Conservation (phyloP, 1,284 basidiomycete species). For the Papiliotrema terrestris region DNA sequence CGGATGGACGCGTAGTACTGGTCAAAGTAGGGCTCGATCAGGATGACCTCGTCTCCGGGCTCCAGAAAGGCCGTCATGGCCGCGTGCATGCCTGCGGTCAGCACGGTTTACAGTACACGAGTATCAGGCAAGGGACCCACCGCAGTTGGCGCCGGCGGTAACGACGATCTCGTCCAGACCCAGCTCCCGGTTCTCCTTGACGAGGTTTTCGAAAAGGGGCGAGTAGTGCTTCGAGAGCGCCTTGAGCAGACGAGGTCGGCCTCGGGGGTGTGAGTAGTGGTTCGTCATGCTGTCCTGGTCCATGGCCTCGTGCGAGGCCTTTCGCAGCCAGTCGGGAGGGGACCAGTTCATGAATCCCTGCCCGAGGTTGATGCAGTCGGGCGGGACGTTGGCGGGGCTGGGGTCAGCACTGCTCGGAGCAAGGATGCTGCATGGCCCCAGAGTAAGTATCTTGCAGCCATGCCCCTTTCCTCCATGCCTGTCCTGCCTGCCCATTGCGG, state of each 20-base stretch:
- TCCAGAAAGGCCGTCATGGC: slow-evolving; percentile 85
- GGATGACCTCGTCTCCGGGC: slow-evolving; percentile 91
- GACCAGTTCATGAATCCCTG: slow-evolving; percentile 86
- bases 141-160: slow-evolving; percentile 94
- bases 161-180: slow-evolving; percentile 89
- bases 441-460: too few species aligned
- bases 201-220: slow-evolving; percentile 57
- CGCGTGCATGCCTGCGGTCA: slow-evolving; percentile 72
- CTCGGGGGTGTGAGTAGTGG: slow-evolving; percentile 89
- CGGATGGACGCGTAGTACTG: slow-evolving; percentile 90
- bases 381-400: slow-evolving; percentile 77
- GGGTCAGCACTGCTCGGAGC: not conserved
- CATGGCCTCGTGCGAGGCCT: slow-evolving; percentile 71
- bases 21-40: slow-evolving; percentile 98
- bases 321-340: slow-evolving; percentile 76
- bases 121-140: slow-evolving; percentile 49
- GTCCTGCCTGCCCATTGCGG: too few species aligned
- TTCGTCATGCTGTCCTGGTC: slow-evolving; percentile 62
- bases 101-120: not conserved
- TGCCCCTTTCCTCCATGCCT: too few species aligned
- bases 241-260: slow-evolving; percentile 75
- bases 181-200: slow-evolving; percentile 59
- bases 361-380: slow-evolving; percentile 85
- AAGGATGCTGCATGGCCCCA: not conserved
- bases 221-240: slow-evolving; percentile 78